Conservation (phyloP, 1,284 basidiomycete species). For the Fomitopsis pinicola region DNA sequence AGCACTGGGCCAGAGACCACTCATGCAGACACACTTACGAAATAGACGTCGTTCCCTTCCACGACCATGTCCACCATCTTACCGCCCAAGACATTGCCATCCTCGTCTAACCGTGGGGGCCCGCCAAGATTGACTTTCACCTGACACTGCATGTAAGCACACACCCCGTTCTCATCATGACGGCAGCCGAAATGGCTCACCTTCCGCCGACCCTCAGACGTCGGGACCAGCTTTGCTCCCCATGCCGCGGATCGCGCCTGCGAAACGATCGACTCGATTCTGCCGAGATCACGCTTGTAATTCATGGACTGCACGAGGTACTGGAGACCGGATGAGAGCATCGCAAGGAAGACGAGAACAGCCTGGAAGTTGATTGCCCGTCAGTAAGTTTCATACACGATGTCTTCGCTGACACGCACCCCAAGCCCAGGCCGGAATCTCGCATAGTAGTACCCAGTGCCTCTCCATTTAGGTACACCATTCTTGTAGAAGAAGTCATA, state of each 20-base stretch:
- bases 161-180: background rate
- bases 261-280: conserved; percentile 62
- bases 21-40: conserved; percentile 51
- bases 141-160: conserved; percentile 28
- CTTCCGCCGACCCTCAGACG: conserved; percentile 58
- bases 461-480: conserved; percentile 86
- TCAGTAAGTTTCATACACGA: conserved; percentile 8
- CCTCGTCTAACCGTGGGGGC: conserved; percentile 45
- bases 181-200: conserved; percentile 29
- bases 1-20: background rate
- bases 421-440: conserved; percentile 88
- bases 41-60: conserved; percentile 63
- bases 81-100: conserved; percentile 45
- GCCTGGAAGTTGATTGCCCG: conserved; percentile 37
- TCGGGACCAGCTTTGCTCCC: conserved; percentile 63
- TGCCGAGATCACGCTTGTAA: conserved; percentile 65
- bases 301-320: conserved; percentile 76
- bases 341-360: conserved; percentile 71
- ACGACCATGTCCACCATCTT: conserved; percentile 75
- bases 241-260: conserved; percentile 71
- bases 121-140: conserved; percentile 69
- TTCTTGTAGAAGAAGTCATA: conserved; percentile 93
- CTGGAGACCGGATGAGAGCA: conserved; percentile 76
- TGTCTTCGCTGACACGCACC: conserved; percentile 35
- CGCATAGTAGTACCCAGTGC: conserved; percentile 87